Evolutionary conservation across 768 basidiomycete species (phyloP), one percentile per base, ranked within the genome.

Genomic region (Rhodotorula kratochvilovae): DNA sequence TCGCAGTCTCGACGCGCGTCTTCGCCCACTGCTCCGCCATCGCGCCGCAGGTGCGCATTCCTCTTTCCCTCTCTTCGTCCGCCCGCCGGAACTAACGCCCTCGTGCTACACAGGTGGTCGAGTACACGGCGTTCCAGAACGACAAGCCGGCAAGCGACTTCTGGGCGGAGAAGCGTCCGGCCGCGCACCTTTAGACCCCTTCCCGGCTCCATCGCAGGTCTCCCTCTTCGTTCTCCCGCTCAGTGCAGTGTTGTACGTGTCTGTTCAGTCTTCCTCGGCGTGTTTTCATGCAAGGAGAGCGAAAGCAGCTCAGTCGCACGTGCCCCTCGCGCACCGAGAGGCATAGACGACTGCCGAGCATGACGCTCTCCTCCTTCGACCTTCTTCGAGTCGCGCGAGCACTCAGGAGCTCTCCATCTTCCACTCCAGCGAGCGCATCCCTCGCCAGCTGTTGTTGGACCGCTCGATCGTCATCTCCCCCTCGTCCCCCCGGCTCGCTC

Each of bases 11-110:
- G 3, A 63, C 63, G 27, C 59, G 73, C 4, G 70, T 74, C 35
- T 71, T 74, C 25, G 63, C 60, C 5, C 73, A 70, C 54, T 74
- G 69, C 69, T 59, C 63, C 23, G 69, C 73, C 8, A 74, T 74
- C 27, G 63, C 62, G 1, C 73, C 73, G 16, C 50, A 59, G 39
- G 70, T 67, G 0, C 31, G 12, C 11, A 5, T 10, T 5, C 3
- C 23, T 11, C 58, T 33, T n/a, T 11, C 39, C n/a, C 6, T 35
- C n/a, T 11, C 27, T 1, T 13, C 42, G n/a, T 19, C 13, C 42
- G 31, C n/a, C 11, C 39, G 31, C 39, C 11, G n/a, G 10, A 31
- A 21, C 50, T 15, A 27, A 10, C 50, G 50, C 51, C n/a, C 15
- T 6, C n/a, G 39, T 39, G 8, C 39, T 39, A 6, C 36, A 27